Percentiles rank a stretch among this genome's conserved stretches.
phyloP scores from a whole-genome alignment of 192 early-diverging fungal species.

The Coemansia sp. region DNA sequence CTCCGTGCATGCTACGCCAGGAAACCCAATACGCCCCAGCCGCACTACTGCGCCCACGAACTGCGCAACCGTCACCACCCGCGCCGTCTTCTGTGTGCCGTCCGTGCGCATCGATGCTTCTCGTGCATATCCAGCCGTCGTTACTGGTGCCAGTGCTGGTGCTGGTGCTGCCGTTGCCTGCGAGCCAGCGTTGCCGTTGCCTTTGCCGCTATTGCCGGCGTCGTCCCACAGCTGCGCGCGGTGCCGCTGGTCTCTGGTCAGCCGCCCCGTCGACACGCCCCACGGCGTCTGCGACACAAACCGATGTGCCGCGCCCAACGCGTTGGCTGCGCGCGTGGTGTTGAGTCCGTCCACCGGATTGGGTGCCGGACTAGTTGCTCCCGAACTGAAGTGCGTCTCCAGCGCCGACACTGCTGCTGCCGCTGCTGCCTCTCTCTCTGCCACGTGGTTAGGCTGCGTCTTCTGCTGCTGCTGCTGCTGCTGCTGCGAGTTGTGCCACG shows the following conservation, averaged over 20 bases:
- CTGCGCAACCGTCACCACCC: conserved; percentile 53
- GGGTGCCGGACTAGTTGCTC: conserved; percentile 22
- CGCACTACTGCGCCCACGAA: conserved; percentile 45
- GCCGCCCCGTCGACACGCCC: conserved; percentile 42
- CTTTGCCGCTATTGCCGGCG: conserved; percentile 9
- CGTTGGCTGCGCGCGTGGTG: conserved; percentile 15
- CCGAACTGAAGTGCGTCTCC: conserved; percentile 33
- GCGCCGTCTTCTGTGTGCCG: conserved; percentile 24
- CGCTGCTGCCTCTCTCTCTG: not conserved
- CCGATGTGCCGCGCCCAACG: conserved; percentile 39
- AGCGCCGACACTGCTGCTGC: not conserved
- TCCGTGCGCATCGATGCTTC: not conserved
- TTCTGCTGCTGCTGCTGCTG: not conserved
- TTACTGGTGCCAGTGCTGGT: conserved; percentile 20
- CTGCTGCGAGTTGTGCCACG: not conserved
- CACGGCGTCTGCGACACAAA: conserved; percentile 54
- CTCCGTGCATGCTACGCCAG: conserved; percentile 41
- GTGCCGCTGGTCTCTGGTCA: conserved; percentile 47
- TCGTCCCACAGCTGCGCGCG: conserved; percentile 45
- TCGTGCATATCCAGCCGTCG: conserved; percentile 14
- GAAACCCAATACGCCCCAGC: conserved; percentile 44
- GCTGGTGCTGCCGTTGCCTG: conserved; percentile 19
- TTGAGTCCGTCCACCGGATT: conserved; percentile 11
- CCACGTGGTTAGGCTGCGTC: not conserved
- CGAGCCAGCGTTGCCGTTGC: not conserved